Evolutionary conservation across 441 rosid genomes (phyloP), one percentile per base, ranked within the genome.

Genomic region (Corymbia calophylla): DNA sequence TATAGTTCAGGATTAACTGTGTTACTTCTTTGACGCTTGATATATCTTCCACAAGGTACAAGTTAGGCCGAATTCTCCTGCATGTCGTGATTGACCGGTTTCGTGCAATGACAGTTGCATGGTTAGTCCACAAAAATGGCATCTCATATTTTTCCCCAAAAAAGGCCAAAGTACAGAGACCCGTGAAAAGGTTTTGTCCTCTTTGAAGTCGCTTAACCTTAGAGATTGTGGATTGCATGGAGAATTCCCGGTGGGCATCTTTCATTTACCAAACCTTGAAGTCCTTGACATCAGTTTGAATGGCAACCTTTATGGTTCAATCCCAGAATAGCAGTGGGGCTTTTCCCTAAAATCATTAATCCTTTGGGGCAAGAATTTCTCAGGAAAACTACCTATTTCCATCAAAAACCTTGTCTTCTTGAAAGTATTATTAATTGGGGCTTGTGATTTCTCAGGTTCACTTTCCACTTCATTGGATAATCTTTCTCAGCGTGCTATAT

Each of bases 251-350:
- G 18, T 35, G 1, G 9, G 55, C 17, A 87, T 91, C 51, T 91
- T 91, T 66, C 88, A 88, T 23, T 66, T 87, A 7, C 92, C 93
- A 9, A 89, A 31, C 29, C 60, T 91, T 15, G 47, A 73, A 53
- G 15, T 5, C 21, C 49, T 90, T n/a, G 13, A 44, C 27, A 23
- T 91, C 2, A 4, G 3, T 3, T 0, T 2, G 9, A 91, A 90
- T 39, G 2, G 0, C 29, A 17, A 70, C 8, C 84, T 92, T 48
- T 64, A 9, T 0, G 92, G 89, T 15, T 55, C 3, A 0, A 53
- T 92, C 4, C 91, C 64, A 3, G 86, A 87, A 47, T 85, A 89
- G 35, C 44, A 62, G 3, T 44, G n/a, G 23, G 90, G 7, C 29
- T 4, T 4, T 18, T 21, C 4, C 14, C 2, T 9, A 9, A 68